Base-by-base conservation (phyloP, 345 rosid genomes). In the Turritis glabra region DNA sequence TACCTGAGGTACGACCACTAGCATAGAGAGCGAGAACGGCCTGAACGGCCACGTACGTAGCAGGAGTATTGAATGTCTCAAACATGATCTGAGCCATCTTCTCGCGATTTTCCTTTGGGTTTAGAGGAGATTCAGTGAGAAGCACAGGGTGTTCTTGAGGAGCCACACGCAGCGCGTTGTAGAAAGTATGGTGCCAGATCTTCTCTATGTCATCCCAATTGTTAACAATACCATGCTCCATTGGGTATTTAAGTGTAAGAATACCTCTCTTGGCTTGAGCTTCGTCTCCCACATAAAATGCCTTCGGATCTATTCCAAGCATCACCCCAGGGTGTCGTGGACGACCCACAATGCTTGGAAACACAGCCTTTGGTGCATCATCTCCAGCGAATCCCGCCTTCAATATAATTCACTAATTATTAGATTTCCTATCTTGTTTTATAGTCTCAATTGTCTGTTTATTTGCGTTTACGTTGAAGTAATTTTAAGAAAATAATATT, bases 1-100 rank as follows among this genome's bases (percentile, higher is more conserved):
- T 40, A 80, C 80, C 83, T 62, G 88, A 81, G 40, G 88, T 85
- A 54, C 88, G 84, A 48, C 86, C 88, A 75, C 81, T 79, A 27
- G 85, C 83, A 51, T 78, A 82, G 52, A 84, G 82, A 26, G 82
- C 78, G 4, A 84, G 80, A 41, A 80, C 85, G n/a, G 85, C 85
- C 72, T 82, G 85, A 38, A 78, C 73, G 26, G 82, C 87, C 23
- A 84, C 78, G 38, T 84, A 76, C 79, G 76, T 78, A 3, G 81
- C 73, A 18, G 88, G 88, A 10, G 15, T 15, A 47, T 10, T 2
- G 11, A 72, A 72, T 21, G 22, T 61, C 38, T 72, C 69, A 72
- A 72, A 72, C 76, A 72, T 72, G 51, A 72, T 72, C 53, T 72
- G 54, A 38, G 76, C 41, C 76, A 62, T 62, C 43, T 72, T 62